Conservation (phyloP, 768 basidiomycete genomes). For the Mycena amicta region DNA sequence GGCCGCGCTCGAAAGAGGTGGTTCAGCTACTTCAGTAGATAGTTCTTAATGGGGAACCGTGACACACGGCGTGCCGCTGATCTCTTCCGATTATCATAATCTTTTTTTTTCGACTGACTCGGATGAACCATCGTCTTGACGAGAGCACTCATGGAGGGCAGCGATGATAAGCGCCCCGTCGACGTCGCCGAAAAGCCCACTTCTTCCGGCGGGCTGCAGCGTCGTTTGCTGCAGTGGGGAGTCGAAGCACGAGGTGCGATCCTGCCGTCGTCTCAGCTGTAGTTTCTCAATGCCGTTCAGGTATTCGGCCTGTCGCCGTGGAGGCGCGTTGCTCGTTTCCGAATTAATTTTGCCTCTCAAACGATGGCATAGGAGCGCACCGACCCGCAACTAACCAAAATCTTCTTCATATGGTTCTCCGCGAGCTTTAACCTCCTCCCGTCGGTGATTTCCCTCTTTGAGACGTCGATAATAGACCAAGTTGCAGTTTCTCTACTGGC, state of each 20-base stretch:
- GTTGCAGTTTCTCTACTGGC: conserved; percentile 62
- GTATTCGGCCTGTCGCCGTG: conserved; percentile 16
- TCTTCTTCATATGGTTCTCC: conserved; percentile 81
- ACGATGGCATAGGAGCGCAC: conserved; percentile 44
- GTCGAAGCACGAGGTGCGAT: conserved; percentile 19
- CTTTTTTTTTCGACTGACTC: not conserved
- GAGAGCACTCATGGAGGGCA: not conserved
- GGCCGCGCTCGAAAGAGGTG: conserved; percentile 5
- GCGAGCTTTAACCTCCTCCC: conserved; percentile 71
- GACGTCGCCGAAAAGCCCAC: not conserved
- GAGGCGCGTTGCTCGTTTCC: conserved; percentile 1
- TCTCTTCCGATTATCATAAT: not conserved
- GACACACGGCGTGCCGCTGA: not conserved
- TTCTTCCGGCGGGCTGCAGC: not conserved
- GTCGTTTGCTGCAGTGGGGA: conserved; percentile 15
- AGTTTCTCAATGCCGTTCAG: not conserved
- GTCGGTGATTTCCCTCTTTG: conserved; percentile 24
- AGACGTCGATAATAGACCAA: not conserved
- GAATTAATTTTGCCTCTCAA: not conserved
- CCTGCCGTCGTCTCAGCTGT: not conserved
- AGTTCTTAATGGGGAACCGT: not conserved
- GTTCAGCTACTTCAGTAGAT: not conserved
- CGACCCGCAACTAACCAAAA: conserved; percentile 63
- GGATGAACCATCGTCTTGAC: not conserved
- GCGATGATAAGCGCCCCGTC: not conserved